A percentile compares a stretch with the other conserved stretches of the same genome.
Evolutionary conservation across 768 basidiomycete species (phyloP).

Genomic region (Kwoniella europaea): DNA sequence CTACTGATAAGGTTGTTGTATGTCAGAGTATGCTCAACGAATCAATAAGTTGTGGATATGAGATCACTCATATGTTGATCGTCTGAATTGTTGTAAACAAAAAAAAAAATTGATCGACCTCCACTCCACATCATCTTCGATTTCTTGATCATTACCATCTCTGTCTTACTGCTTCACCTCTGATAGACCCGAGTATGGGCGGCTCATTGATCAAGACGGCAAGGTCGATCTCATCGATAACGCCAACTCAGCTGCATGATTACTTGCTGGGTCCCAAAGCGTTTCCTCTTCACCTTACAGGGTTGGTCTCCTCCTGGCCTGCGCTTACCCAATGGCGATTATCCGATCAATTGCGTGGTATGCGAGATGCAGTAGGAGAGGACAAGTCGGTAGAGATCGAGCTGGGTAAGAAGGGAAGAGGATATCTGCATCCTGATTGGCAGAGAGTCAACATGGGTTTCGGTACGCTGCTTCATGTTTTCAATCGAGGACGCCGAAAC

Average conservation of each 20-base stretch:
- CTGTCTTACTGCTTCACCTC: neutral
- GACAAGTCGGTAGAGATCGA: conserved; percentile 50
- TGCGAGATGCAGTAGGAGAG: conserved; percentile 33
- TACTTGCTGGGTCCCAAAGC: conserved; percentile 27
- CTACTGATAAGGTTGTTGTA: neutral
- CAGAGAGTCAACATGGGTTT: conserved; percentile 49
- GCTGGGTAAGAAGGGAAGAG: conserved; percentile 42
- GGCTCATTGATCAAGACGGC: conserved; percentile 13
- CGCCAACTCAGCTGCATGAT: conserved; percentile 20
- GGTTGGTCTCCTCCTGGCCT: conserved; percentile 36
- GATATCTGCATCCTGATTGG: conserved; percentile 51
- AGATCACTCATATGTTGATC: neutral
- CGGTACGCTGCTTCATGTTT: conserved; percentile 34
- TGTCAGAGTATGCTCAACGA: neutral
- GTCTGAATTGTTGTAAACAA: conserved; percentile 1
- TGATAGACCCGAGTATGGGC: neutral
- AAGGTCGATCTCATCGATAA: neutral
- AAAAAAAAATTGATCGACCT: conserved; percentile 20
- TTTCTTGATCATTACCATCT: neutral
- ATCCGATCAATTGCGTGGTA: conserved; percentile 19
- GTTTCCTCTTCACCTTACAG: conserved; percentile 32
- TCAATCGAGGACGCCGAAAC: neutral
- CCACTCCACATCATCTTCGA: conserved; percentile 6
- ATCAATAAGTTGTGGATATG: neutral
- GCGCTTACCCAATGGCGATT: conserved; percentile 36